Conservation (phyloP, 345 rosid genomes). For the Geranium rotundifolium region DNA sequence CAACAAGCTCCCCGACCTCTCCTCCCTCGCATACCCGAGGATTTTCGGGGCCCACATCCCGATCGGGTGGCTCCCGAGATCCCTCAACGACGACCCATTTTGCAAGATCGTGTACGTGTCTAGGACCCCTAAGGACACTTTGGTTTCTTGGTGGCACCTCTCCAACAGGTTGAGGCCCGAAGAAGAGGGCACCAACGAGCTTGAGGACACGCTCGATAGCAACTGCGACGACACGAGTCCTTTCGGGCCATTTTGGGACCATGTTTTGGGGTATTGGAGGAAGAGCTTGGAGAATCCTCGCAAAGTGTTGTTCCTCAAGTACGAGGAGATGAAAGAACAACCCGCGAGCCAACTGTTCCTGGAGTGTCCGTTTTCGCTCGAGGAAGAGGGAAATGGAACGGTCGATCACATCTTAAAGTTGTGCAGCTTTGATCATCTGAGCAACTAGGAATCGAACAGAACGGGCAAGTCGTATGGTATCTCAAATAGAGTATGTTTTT, state of each 20-base stretch:
- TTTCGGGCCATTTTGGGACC: background rate
- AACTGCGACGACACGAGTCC: background rate
- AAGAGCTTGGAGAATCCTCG: background rate
- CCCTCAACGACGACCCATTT: no score
- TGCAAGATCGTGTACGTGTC: constrained; percentile 3
- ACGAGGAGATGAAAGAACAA: background rate
- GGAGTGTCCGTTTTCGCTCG: background rate
- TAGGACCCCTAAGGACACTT: background rate
- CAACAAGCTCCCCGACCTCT: background rate
- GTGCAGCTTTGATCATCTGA: background rate
- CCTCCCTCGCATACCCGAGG: background rate
- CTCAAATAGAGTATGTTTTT: background rate
- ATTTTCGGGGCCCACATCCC: background rate
- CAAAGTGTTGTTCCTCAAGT: background rate
- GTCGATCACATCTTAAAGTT: background rate
- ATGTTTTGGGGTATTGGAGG: background rate
- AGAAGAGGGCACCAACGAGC: background rate
- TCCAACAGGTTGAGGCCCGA: background rate
- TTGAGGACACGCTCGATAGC: background rate
- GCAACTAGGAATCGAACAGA: background rate
- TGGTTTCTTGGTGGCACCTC: constrained; percentile 4
- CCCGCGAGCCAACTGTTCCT: background rate
- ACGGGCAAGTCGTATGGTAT: background rate
- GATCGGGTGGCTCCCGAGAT: background rate
- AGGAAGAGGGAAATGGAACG: background rate